Evolutionary conservation across 192 early-diverging fungal species (phyloP).

Genomic region (Rhizoclosmatium sp.): DNA sequence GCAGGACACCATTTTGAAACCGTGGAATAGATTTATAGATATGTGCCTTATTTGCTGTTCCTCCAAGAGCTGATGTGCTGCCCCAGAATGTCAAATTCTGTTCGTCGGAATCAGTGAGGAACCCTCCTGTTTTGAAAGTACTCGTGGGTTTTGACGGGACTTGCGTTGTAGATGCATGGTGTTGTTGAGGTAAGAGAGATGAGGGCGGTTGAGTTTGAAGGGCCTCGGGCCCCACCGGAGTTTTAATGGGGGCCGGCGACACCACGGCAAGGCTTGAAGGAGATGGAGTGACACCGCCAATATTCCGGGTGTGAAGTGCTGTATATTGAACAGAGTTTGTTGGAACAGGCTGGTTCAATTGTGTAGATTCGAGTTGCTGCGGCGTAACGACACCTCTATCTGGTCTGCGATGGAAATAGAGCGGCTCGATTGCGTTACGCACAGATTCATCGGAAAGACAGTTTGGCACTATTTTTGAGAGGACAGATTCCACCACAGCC

Average conservation of each 20-base stretch:
- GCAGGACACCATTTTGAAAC: background rate
- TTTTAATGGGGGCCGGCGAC: background rate
- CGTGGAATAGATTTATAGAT: conserved; percentile 23
- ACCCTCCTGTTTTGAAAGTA: conserved; percentile 21
- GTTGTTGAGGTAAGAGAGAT: background rate
- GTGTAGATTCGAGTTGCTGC: background rate
- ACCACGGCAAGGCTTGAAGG: background rate
- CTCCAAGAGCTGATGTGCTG: conserved; percentile 17
- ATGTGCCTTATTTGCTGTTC: conserved; percentile 14
- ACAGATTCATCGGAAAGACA: background rate
- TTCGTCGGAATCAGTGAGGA: conserved; percentile 11
- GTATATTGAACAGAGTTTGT: background rate
- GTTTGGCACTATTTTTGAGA: background rate
- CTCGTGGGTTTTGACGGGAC: background rate
- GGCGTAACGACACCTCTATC: background rate
- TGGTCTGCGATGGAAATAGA: background rate
- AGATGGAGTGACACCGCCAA: background rate
- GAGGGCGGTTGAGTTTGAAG: too few relatives aligned
- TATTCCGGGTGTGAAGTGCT: too few relatives aligned
- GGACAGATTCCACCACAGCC: background rate
- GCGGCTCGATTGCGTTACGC: background rate
- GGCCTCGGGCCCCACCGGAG: background rate
- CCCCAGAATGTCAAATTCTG: conserved; percentile 21
- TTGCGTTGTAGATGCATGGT: background rate
- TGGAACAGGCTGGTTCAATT: background rate